Percentiles rank a stretch among this genome's conserved stretches.
Conservation (phyloP, 2,329 filamentous ascomycete genomes). For the Emmonsiellopsis sp. region DNA sequence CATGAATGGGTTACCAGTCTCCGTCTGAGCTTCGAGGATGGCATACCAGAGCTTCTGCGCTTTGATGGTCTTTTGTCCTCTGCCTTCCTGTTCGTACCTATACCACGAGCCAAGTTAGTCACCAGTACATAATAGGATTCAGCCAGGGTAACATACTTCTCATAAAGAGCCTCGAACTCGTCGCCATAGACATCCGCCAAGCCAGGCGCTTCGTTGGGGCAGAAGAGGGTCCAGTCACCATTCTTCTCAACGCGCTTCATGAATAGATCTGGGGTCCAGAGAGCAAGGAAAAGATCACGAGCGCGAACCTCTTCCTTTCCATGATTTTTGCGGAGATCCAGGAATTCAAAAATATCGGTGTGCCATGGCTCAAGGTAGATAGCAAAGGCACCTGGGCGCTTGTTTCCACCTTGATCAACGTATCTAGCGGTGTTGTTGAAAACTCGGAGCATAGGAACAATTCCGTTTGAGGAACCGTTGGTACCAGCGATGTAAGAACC, state of each 20-base stretch:
- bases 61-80: constrained; percentile 83
- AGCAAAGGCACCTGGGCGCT: constrained; percentile 94
- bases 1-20: constrained; percentile 99
- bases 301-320: constrained; percentile 97
- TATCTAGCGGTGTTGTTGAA: constrained; percentile 99
- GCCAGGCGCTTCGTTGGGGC: constrained; percentile 90
- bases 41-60: constrained; percentile 99
- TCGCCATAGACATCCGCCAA: constrained; percentile 95
- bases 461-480: constrained; percentile 95
- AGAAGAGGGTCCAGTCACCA: constrained; percentile 94
- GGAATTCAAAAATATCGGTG: constrained; percentile 92
- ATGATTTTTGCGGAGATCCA: constrained; percentile 98
- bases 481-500: constrained; percentile 97
- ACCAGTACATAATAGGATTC: not conserved
- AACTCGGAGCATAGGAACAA: constrained; percentile 94
- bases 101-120: constrained; percentile 5
- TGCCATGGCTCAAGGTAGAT: constrained; percentile 99
- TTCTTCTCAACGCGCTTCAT: constrained; percentile 99
- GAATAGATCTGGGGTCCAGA: constrained; percentile 98
- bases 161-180: constrained; percentile 91
- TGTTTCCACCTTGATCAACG: constrained; percentile 98
- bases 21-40: constrained; percentile 94
- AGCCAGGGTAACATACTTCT: constrained; percentile 35
- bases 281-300: constrained; percentile 91
- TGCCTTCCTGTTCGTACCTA: constrained; percentile 78